phyloP scores from a whole-genome alignment of 2,329 filamentous ascomycete species.

The Diaporthe humulicola region DNA sequence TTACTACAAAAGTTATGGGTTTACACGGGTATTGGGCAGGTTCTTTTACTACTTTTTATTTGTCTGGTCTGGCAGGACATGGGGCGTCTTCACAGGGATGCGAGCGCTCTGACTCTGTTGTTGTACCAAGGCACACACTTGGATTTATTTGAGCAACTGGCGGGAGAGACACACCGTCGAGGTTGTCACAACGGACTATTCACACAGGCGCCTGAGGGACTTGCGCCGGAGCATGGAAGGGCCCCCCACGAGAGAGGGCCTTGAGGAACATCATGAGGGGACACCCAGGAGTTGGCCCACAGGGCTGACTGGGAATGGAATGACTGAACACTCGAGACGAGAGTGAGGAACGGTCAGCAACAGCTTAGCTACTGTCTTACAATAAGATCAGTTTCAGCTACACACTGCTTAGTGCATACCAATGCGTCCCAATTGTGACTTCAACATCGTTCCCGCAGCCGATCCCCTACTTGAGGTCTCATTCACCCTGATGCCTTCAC shows the following conservation, averaged over 20 bases:
- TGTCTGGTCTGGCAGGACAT: conserved; percentile 17
- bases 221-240: conserved; percentile 2
- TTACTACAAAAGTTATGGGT: conserved; percentile 47
- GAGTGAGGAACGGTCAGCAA: conserved; percentile 13
- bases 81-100: conserved; percentile 23
- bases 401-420: background rate
- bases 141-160: conserved; percentile 9
- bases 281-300: conserved; percentile 6
- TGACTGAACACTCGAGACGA: conserved; percentile 16
- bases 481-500: background rate
- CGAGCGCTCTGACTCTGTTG: conserved; percentile 21
- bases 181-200: conserved; percentile 1
- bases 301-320: conserved; percentile 26
- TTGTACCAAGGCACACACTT: conserved; percentile 22
- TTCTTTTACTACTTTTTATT: conserved; percentile 35
- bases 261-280: background rate
- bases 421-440: conserved; percentile 20
- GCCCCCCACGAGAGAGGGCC: background rate
- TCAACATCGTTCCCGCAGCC: background rate
- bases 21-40: conserved; percentile 37
- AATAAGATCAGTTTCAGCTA: conserved; percentile 37
- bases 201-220: conserved; percentile 7
- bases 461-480: background rate
- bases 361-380: conserved; percentile 27
- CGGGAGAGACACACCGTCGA: background rate